Evolutionary conservation across 179 eudicot genomes (phyloP), one percentile per base, ranked within the genome.

Genomic region (Beta lomatogona): DNA sequence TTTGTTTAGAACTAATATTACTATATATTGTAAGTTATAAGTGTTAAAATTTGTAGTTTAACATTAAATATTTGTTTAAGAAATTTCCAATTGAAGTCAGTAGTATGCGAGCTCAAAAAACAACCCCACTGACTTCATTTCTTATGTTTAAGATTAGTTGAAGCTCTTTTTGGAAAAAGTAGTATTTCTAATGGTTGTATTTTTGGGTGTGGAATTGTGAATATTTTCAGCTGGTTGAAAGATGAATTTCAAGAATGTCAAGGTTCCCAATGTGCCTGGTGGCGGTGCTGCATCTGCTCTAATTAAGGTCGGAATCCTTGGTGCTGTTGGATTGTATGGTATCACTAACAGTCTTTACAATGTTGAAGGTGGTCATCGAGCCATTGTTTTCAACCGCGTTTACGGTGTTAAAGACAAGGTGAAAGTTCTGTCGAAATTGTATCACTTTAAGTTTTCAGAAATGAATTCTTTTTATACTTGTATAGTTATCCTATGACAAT

Each of bases 351-450:
- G 93, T 88, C 82, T 95, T 50, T 95, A 95, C 90, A 93, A 93
- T 80, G 99, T 93, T 5, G 97, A 93, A 64, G 97, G 99, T 71
- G 97, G 99, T 46, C 98, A 95, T 83, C 87, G 99, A 10, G 99
- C 99, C 44, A 91, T 95, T 66, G 95, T 95, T n/a, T 88, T 88
- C 78, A 88, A 86, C 63, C 90, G 90, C 15, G 9, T 88, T 45
- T 57, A 77, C 67, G 89, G 90, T 15, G 66, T 88, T 79, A 88
- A 88, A 82, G 86, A 88, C 41, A 82, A 88, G 89, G 90, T 88
- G 7, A 57, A 72, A n/a, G 28, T 25, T 16, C 12, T 7, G 11
- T 18, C 6, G 12, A 28, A 9, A 11, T 16, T 10, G 4, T 36
- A 65, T 28, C 28, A 5, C 69, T 65, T 65, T 5, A 65, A 9